Evolutionary conservation across 2,329 filamentous ascomycete genomes (phyloP), one percentile per base, ranked within the genome.

Genomic region (Fusarium nygamai): DNA sequence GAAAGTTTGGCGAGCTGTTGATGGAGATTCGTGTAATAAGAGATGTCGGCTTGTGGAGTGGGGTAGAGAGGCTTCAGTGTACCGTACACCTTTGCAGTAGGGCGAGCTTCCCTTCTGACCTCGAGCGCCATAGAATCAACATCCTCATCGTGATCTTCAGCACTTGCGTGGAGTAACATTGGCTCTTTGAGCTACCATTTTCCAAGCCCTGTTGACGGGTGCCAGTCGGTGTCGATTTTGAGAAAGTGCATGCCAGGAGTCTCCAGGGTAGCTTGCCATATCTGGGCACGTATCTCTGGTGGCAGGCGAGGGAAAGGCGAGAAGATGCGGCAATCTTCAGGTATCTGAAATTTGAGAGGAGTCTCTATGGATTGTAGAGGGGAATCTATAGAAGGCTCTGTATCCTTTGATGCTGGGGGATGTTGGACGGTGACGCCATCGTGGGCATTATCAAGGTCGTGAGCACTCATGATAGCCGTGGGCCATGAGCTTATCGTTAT

Each of bases 241-340:
- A 84, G 72, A 46, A 83, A 84, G 46, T 83, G 80, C 74, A 83
- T 80, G 33, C 82, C 82, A 2, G 82, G 81, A 16, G 79, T 75
- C 4, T 76, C 68, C 16, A 84, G 65, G 29, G 79, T 78, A 27
- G 59, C 51, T 44, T 78, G 78, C 82, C 82, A 84, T 61, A 84
- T 82, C 43, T 80, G 77, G 34, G 80, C 75, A 36, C 82, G 82
- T 14, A 84, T 76, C 61, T 84, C 82, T 7, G 78, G 65, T 3
- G 82, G 82, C n/a, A 84, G 69, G n/a, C 69, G 76, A 20, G 72
- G 38, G 61, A 84, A 84, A 8, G 74, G 77, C 7, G 71, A 54
- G 63, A 84, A 84, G 33, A 59, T 74, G 41, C 81, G 80, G 31
- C 73, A 83, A 34, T 76, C 65, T 27, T 76, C 60, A 11, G 81